phyloP scores from a whole-genome alignment of 108 stramenopile species.

The Cyclotella sp. region DNA sequence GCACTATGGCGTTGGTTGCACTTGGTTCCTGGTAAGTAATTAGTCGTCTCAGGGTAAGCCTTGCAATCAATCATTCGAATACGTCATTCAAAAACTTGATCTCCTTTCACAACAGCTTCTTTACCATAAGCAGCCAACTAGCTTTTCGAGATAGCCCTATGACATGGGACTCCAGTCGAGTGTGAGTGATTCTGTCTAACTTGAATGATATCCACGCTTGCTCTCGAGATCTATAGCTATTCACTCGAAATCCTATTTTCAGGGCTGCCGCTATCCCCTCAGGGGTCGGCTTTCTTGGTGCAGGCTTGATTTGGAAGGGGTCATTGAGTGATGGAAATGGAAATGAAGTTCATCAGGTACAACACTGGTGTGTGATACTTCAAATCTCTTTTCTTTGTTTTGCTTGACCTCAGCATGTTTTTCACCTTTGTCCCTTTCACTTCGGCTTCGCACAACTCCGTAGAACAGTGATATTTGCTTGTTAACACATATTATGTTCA shows the following conservation, averaged over 20 bases:
- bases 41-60: neutral
- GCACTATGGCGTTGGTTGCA: constrained; percentile 89
- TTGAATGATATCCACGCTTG: neutral
- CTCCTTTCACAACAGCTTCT: constrained; percentile 47
- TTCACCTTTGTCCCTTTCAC: too few relatives aligned
- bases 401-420: too few relatives aligned
- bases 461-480: too few relatives aligned
- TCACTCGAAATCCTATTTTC: neutral
- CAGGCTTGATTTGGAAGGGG: constrained; percentile 56
- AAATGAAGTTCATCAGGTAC: constrained; percentile 31
- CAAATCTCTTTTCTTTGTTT: too few relatives aligned
- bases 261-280: constrained; percentile 52
- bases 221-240: neutral
- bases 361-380: too few relatives aligned
- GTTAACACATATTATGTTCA: too few relatives aligned
- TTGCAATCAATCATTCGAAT: neutral
- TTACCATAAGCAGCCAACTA: constrained; percentile 77
- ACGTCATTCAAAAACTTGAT: neutral
- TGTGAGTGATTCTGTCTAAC: constrained; percentile 4
- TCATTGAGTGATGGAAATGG: constrained; percentile 31
- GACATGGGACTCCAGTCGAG: constrained; percentile 68
- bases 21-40: constrained; percentile 69
- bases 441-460: too few relatives aligned
- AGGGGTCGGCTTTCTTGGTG: constrained; percentile 57
- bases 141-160: constrained; percentile 85